Evolutionary conservation across 805 yeast species (phyloP).

Genomic region (Zygosaccharomyces siamensis): DNA sequence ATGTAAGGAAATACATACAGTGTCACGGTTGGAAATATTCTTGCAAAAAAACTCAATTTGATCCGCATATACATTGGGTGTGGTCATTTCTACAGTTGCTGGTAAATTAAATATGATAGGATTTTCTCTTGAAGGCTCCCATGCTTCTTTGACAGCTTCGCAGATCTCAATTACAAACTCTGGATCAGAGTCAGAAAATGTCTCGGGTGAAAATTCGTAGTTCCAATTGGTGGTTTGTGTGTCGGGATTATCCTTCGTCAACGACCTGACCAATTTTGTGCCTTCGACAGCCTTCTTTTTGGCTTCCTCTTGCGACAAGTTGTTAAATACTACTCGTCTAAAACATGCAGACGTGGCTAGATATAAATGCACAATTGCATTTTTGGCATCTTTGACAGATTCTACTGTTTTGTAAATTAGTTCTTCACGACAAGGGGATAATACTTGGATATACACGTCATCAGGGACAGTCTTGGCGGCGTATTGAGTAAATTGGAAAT

Average conservation of each 20-base stretch:
- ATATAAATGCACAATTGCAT: constrained; percentile 67
- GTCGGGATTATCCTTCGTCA: constrained; percentile 69
- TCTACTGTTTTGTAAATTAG: constrained; percentile 70
- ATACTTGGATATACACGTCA: constrained; percentile 67
- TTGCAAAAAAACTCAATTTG: constrained; percentile 71
- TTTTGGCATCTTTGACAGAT: constrained; percentile 65
- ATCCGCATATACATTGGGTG: constrained; percentile 75
- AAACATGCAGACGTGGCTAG: constrained; percentile 71
- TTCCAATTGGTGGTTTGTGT: constrained; percentile 62
- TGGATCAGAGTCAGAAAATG: constrained; percentile 68
- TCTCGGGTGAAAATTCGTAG: constrained; percentile 74
- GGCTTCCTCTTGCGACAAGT: constrained; percentile 66
- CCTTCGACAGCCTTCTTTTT: constrained; percentile 64
- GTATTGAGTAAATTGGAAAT: constrained; percentile 73
- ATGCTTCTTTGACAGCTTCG: constrained; percentile 74
- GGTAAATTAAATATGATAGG: constrained; percentile 78
- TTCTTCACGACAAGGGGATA: constrained; percentile 71
- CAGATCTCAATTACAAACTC: constrained; percentile 72
- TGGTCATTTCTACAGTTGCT: constrained; percentile 74
- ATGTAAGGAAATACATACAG: constrained; percentile 64
- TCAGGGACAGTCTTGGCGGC: constrained; percentile 76
- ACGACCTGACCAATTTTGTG: constrained; percentile 57
- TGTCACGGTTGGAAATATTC: constrained; percentile 66
- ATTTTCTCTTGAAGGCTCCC: constrained; percentile 69
- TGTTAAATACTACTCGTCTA: constrained; percentile 65